phyloP scores from a whole-genome alignment of 306 rosid species.

The Sicyos edulis region DNA sequence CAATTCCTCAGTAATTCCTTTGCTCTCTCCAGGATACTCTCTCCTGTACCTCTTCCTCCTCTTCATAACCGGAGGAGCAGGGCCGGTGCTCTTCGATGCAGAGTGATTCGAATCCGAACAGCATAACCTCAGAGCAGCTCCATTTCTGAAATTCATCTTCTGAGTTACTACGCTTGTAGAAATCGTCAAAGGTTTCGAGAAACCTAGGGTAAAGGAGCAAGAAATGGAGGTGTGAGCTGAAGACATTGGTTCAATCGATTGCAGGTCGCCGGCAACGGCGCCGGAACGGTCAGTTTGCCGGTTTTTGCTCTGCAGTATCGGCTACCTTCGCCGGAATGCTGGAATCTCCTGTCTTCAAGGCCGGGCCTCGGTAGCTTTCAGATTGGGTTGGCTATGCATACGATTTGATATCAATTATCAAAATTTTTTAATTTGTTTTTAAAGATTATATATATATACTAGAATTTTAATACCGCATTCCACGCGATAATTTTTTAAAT shows the following conservation, averaged over 20 bases:
- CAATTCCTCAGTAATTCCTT: slow-evolving; percentile 89
- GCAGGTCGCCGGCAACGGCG: slow-evolving; percentile 9
- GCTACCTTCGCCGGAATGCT: not conserved
- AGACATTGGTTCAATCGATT: not conserved
- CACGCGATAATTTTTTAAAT: too few species aligned
- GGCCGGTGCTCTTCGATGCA: not conserved
- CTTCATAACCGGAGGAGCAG: slow-evolving; percentile 31
- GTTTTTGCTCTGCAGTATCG: not conserved
- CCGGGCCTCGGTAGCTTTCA: not conserved
- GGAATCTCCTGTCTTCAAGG: not conserved
- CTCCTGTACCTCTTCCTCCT: slow-evolving; percentile 52
- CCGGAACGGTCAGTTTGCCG: not conserved
- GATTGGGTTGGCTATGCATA: not conserved
- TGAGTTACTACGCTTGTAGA: slow-evolving; percentile 4
- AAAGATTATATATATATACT: too few species aligned
- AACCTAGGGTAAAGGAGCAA: not conserved
- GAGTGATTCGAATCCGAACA: slow-evolving; percentile 29
- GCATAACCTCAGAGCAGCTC: slow-evolving; percentile 22
- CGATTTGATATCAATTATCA: not conserved
- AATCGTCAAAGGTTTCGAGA: not conserved
- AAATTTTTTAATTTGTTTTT: too few species aligned
- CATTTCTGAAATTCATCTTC: slow-evolving; percentile 1
- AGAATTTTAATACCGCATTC: too few species aligned
- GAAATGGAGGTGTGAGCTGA: not conserved
- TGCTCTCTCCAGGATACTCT: slow-evolving; percentile 69